Percentiles rank a stretch among this genome's conserved stretches.
Evolutionary conservation across 495 filamentous ascomycete species (phyloP).

Genomic region (Amphirosellinia nigrospora): DNA sequence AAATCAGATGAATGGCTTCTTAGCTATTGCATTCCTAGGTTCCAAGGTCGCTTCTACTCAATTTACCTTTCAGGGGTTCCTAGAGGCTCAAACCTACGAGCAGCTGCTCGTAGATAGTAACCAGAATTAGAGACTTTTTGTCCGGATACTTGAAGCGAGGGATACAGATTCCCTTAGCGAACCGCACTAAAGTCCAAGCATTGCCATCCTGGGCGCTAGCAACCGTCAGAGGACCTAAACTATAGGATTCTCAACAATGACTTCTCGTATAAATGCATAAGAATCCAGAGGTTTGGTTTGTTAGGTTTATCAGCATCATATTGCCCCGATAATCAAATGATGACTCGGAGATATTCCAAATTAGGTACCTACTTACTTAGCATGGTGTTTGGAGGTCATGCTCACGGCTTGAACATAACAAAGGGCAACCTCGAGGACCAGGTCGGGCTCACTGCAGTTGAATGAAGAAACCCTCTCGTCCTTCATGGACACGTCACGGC

Average conservation of each 20-base stretch:
- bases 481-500: conserved; percentile 1
- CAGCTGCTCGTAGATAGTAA: neutral
- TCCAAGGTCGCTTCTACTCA: too few species aligned
- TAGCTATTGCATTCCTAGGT: neutral
- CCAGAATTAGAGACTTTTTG: neutral
- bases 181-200: neutral
- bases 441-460: neutral
- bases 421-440: neutral
- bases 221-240: neutral
- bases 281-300: neutral
- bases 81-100: neutral
- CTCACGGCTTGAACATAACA: neutral
- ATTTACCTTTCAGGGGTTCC: neutral
- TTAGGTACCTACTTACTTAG: too few species aligned
- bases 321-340: conserved; percentile 6
- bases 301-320: neutral
- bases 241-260: neutral
- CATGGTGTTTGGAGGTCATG: neutral
- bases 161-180: too few species aligned
- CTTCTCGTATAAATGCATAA: conserved; percentile 4
- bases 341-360: conserved; percentile 12
- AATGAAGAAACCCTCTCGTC: conserved; percentile 7
- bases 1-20: neutral
- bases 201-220: neutral
- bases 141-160: neutral